Evolutionary conservation across 2,329 filamentous ascomycete genomes (phyloP).

Genomic region (Westerdykella sp.): DNA sequence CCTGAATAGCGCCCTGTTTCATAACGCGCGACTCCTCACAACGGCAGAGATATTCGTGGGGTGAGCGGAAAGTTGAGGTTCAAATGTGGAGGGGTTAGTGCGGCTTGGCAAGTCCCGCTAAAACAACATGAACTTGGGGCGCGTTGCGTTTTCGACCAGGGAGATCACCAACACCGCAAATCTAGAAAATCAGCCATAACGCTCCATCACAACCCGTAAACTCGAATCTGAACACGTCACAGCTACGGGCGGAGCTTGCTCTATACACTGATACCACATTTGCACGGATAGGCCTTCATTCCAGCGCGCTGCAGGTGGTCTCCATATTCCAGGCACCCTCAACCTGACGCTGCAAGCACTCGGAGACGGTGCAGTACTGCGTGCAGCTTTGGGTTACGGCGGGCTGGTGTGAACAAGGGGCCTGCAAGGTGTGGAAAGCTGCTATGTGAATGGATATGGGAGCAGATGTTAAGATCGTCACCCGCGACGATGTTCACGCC

Average conservation of each 20-base stretch:
- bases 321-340: conserved; percentile 4
- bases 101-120: conserved; percentile 4
- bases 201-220: conserved; percentile 20
- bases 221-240: conserved; percentile 27
- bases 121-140: conserved; percentile 1
- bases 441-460: conserved; percentile 25
- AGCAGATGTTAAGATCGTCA: conserved; percentile 23
- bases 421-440: background rate
- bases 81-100: background rate
- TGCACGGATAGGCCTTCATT: conserved; percentile 23
- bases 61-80: background rate
- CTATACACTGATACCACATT: conserved; percentile 20
- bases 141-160: conserved; percentile 12
- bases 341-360: background rate
- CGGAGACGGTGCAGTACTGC: background rate
- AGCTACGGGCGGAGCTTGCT: conserved; percentile 8
- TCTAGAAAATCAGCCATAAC: conserved; percentile 19
- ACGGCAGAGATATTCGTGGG: too few relatives aligned
- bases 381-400: background rate
- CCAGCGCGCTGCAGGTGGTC: conserved; percentile 29
- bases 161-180: conserved; percentile 21
- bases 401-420: background rate
- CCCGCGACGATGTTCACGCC: conserved; percentile 25
- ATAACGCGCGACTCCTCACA: too few relatives aligned
- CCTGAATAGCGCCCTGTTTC: too few relatives aligned